Base-by-base conservation (phyloP, 2,329 filamentous ascomycete species). In the Pseudopyricularia cyperi region DNA sequence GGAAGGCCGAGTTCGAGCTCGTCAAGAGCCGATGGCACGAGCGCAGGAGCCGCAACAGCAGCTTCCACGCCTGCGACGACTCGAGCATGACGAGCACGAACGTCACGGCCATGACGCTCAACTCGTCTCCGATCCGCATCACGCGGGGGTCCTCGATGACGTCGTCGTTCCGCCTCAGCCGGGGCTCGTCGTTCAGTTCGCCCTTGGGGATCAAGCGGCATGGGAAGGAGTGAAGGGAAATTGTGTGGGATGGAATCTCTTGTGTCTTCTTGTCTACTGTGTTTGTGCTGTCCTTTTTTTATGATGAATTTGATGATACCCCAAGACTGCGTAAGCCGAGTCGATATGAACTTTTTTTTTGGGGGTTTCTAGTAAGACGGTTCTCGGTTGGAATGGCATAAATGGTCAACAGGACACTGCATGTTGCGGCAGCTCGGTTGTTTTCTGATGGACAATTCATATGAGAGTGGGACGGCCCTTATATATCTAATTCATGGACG, bases 1-100 rank as follows among this genome's bases (percentile, higher is more conserved):
- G 80, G 75, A 83, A 81, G 63, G 64, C 73, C 32, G 79, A 83
- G 59, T 83, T 44, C n/a, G 49, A 51, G 37, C 28, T 26, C 35
- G 37, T 51, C 49, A 42, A 46, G 28, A 32, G 32, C 24, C 35
- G 49, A 22, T 51, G 49, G 49, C 35, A 26, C 9, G 49, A 32
- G 26, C 49, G 49, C 14, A 51, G 37, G 49, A 39, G 37, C 26
- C 34, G 34, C 19, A 47, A 32, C 44, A 26, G 44, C 44, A 47
- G 44, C 44, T 26, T 47, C 12, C 44, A 22, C 24, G 22, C 17
- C 9, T 9, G 28, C 17, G 48, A 39, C 48, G 22, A 26, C 35
- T 37, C 33, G 22, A 48, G 30, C 32, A 22, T 35, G 47, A 48
- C 47, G 11, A 34, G 47, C 17, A 34, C 30, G n/a, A 17, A 17